Evolutionary conservation across 2,329 filamentous ascomycete species (phyloP).

Genomic region (Basipetospora chlamydospora): DNA sequence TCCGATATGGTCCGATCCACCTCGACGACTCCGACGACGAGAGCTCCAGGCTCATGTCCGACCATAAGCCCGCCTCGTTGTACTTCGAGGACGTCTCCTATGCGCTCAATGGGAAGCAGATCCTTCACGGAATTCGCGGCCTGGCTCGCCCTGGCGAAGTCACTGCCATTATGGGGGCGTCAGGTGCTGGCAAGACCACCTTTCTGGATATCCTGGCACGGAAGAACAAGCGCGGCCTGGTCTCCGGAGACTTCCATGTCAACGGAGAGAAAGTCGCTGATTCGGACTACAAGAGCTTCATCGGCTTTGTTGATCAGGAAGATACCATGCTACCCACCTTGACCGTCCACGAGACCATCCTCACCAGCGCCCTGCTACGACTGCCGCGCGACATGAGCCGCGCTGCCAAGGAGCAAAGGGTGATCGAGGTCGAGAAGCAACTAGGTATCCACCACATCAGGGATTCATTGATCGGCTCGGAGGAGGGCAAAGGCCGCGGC

Average conservation of each 20-base stretch:
- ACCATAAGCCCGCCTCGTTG: conserved; percentile 81
- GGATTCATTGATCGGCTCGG: conserved; percentile 88
- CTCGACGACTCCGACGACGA: conserved; percentile 88
- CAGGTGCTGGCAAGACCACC: conserved; percentile 91
- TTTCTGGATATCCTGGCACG: conserved; percentile 91
- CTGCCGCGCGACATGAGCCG: conserved; percentile 86
- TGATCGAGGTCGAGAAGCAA: conserved; percentile 87
- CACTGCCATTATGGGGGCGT: conserved; percentile 95
- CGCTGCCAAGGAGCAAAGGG: conserved; percentile 76
- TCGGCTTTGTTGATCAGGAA: conserved; percentile 96
- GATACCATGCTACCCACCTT: conserved; percentile 92
- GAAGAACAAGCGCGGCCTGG: conserved; percentile 83
- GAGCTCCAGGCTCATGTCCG: conserved; percentile 68
- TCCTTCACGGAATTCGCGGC: conserved; percentile 66
- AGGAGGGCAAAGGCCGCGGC: conserved; percentile 84
- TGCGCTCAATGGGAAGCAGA: conserved; percentile 72
- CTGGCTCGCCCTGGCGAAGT: conserved; percentile 91
- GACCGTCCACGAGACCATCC: conserved; percentile 94
- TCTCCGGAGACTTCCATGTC: conserved; percentile 72
- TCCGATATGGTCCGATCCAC: conserved; percentile 57
- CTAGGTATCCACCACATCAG: conserved; percentile 89
- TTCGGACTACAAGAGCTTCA: conserved; percentile 74
- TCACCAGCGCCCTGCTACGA: conserved; percentile 82
- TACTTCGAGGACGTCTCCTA: conserved; percentile 85
- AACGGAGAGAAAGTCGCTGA: conserved; percentile 85